Conservation (phyloP, 345 rosid species). For the Brassica nigra region DNA sequence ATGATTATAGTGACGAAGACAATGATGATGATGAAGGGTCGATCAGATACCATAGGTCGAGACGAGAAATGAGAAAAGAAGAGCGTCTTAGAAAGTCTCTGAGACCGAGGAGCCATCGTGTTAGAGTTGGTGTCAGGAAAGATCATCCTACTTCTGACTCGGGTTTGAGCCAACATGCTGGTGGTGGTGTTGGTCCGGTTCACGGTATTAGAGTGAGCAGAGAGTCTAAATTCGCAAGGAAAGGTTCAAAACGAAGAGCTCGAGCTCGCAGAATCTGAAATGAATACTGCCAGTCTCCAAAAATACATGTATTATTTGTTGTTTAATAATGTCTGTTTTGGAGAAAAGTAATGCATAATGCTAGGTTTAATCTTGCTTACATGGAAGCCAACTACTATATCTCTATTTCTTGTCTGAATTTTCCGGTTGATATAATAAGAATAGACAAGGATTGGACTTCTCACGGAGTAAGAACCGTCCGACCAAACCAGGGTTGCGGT, state of each 20-base stretch:
- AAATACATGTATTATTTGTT: neutral
- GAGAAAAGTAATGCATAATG: neutral
- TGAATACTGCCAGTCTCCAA: neutral
- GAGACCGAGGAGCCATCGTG: constrained; percentile 49
- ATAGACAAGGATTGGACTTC: neutral
- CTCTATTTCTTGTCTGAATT: neutral
- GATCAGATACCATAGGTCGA: neutral
- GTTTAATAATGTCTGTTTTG: neutral
- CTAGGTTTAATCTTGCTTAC: neutral
- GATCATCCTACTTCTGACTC: constrained; percentile 25
- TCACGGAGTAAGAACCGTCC: neutral
- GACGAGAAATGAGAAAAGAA: constrained; percentile 33
- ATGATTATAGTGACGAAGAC: neutral
- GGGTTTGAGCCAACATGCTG: constrained; percentile 23
- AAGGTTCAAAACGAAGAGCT: constrained; percentile 32
- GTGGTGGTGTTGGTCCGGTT: constrained; percentile 22
- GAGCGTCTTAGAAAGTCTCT: constrained; percentile 48
- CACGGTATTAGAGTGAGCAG: constrained; percentile 45
- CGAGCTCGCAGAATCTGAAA: constrained; percentile 20
- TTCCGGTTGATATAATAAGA: neutral
- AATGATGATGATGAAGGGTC: constrained; percentile 25
- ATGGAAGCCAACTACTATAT: neutral
- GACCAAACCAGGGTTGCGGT: neutral
- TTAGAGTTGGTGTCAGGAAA: constrained; percentile 43
- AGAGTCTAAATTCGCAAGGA: constrained; percentile 49